Conservation (phyloP, 73 alveolate genomes). For the Urostyla sp. region DNA sequence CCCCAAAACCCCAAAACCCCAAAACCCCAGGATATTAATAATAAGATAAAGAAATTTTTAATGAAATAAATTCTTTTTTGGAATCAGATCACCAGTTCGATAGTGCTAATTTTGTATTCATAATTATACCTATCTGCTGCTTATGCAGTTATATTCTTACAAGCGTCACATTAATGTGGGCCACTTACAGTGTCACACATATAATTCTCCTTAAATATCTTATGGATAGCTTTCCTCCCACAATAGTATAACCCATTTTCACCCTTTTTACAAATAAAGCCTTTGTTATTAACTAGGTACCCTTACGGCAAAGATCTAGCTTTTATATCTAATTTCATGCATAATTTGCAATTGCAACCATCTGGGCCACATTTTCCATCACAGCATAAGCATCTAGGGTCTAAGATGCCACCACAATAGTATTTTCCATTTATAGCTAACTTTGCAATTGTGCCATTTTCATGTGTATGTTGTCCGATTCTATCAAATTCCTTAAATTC, state of each 20-base stretch:
- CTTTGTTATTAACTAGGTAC: slow-evolving; percentile 65
- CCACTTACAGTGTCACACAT: too few relatives aligned
- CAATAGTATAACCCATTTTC: slow-evolving; percentile 46
- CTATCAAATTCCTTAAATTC: slow-evolving; percentile 24
- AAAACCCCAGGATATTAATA: too few relatives aligned
- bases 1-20: too few relatives aligned
- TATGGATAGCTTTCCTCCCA: slow-evolving; percentile 62
- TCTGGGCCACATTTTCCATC: slow-evolving; percentile 68
- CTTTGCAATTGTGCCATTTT: slow-evolving; percentile 35
- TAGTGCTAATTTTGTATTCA: too few relatives aligned
- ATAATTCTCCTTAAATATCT: too few relatives aligned
- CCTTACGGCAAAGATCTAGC: slow-evolving; percentile 56
- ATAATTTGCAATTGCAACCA: slow-evolving; percentile 65
- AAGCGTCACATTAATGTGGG: too few relatives aligned
- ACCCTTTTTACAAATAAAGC: slow-evolving; percentile 34
- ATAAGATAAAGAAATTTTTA: too few relatives aligned
- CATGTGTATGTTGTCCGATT: slow-evolving; percentile 26
- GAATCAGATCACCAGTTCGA: too few relatives aligned
- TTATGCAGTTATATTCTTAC: too few relatives aligned
- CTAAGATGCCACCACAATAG: slow-evolving; percentile 62
- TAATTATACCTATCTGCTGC: too few relatives aligned
- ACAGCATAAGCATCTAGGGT: slow-evolving; percentile 58
- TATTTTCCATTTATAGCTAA: slow-evolving; percentile 61
- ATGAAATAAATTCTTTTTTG: too few relatives aligned
- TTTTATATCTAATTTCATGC: slow-evolving; percentile 64